Conservation (phyloP, 1,139 yeast genomes). For the Scheffersomyces quercinus region DNA sequence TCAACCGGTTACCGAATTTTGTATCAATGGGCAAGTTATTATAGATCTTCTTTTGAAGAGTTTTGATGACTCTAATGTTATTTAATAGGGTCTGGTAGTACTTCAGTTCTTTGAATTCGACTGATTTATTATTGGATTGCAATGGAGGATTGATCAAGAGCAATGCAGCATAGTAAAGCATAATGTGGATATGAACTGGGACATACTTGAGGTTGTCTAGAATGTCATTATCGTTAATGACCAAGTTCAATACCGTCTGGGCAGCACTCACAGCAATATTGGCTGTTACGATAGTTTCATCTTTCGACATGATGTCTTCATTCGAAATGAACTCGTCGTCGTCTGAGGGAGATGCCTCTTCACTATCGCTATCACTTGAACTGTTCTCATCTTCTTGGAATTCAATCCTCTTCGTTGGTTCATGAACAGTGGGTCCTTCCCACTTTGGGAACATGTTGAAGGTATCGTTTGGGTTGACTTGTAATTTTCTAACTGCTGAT, state of each 20-base stretch:
- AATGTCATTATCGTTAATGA: constrained; percentile 61
- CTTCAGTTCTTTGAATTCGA: constrained; percentile 15
- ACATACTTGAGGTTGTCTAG: constrained; percentile 58
- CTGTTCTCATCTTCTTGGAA: constrained; percentile 26
- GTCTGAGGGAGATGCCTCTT: constrained; percentile 4
- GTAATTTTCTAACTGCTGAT: constrained; percentile 49
- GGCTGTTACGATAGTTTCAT: constrained; percentile 36
- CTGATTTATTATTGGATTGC: constrained; percentile 21
- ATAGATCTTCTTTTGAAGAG: constrained; percentile 43
- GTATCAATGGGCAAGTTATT: constrained; percentile 56
- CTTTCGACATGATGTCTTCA: constrained; percentile 36
- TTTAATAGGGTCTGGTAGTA: constrained; percentile 22
- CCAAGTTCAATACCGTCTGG: constrained; percentile 58
- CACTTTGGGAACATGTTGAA: constrained; percentile 42
- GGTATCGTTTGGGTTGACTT: constrained; percentile 29
- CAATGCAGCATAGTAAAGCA: constrained; percentile 69
- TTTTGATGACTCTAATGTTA: constrained; percentile 34
- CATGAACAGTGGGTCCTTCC: constrained; percentile 15
- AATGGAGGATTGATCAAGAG: constrained; percentile 53
- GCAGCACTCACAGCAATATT: constrained; percentile 65
- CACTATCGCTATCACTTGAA: constrained; percentile 24
- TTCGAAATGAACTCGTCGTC: constrained; percentile 37
- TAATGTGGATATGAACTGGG: constrained; percentile 70
- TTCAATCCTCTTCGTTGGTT: constrained; percentile 5
- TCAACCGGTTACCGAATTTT: constrained; percentile 50